Base-by-base conservation (phyloP, 208 protist species). In the Trichomonas vaginalis region DNA sequence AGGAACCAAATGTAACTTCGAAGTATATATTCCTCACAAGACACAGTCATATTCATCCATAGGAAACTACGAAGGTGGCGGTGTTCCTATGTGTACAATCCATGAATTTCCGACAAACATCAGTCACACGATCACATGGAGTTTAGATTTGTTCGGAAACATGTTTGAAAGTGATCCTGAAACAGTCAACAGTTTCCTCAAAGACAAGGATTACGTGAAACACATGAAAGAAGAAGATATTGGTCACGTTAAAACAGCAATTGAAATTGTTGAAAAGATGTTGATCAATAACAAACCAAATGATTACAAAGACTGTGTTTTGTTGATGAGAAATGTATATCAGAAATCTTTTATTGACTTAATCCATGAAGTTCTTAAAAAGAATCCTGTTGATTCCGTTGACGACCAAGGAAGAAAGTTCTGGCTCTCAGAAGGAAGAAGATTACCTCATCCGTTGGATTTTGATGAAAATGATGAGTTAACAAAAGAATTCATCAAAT, bases 81-180 rank as follows among this genome's bases (percentile, higher is more conserved):
- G 97, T 14, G 99, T 99, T 96, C 99, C 99, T 42, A 97, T 99
- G n/a, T 99, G 99, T 97, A 99, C 99, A 27, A 97, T 99, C 35
- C 99, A 99, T 97, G 99, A 99, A 97, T 99, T 99, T 97, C 99
- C 99, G n/a, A 98, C 99, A 97, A 97, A 97, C 42, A 96, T 96
- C 45, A 56, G 88, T 48, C 96, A 97, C 37, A 96, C 96, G 3
- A 95, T 95, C 49, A 92, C 96, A 70, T 98, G 98, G 98, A 97
- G 96, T 40, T 87, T 97, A 32, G 96, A 97, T 86, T 14, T 96
- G 70, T 98, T 98, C 96, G 98, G 98, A 82, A 97, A 97, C 15
- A 21, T 97, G 14, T 98, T 98, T 96, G 96, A 95, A 62, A 0
- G 39, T 35, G 37, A 90, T 37, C 95, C 95, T 46, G 21, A 88